Evolutionary conservation across 1,284 basidiomycete species (phyloP).

Genomic region (Xanthoconium separans): DNA sequence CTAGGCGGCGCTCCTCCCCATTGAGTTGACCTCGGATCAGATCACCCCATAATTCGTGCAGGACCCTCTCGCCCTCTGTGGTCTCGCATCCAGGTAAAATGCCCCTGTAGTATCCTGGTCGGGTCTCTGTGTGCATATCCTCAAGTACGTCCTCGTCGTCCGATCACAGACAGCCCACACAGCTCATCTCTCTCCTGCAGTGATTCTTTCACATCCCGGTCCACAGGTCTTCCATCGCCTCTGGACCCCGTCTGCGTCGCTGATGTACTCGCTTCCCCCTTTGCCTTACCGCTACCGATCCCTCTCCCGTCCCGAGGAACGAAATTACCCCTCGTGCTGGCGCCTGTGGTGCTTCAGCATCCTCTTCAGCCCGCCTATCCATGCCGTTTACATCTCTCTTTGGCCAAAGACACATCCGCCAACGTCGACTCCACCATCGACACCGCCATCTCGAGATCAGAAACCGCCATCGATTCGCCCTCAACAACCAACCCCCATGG

Average conservation of each 20-base stretch:
- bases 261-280: conserved; percentile 50
- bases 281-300: conserved; percentile 45
- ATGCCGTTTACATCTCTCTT: conserved; percentile 71
- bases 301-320: conserved; percentile 64
- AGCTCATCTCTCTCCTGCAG: conserved; percentile 37
- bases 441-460: conserved; percentile 49
- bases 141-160: conserved; percentile 42
- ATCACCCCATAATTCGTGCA: conserved; percentile 75
- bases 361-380: too few relatives aligned
- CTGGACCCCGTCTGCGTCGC: conserved; percentile 57
- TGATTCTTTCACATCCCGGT: conserved; percentile 59
- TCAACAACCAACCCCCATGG: conserved; percentile 52
- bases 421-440: conserved; percentile 43
- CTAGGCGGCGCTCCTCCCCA: conserved; percentile 77
- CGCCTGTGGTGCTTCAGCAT: too few relatives aligned
- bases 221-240: conserved; percentile 64
- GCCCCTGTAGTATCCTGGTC: conserved; percentile 73
- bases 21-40: conserved; percentile 47
- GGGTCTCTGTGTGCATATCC: conserved; percentile 71
- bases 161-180: conserved; percentile 3
- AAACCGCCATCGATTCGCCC: conserved; percentile 55
- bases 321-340: conserved; percentile 67
- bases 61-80: conserved; percentile 73
- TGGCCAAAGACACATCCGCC: conserved; percentile 37
- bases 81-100: conserved; percentile 44